Conservation (phyloP, 2,329 filamentous ascomycete genomes). For the Ceratocystis lukuohia region DNA sequence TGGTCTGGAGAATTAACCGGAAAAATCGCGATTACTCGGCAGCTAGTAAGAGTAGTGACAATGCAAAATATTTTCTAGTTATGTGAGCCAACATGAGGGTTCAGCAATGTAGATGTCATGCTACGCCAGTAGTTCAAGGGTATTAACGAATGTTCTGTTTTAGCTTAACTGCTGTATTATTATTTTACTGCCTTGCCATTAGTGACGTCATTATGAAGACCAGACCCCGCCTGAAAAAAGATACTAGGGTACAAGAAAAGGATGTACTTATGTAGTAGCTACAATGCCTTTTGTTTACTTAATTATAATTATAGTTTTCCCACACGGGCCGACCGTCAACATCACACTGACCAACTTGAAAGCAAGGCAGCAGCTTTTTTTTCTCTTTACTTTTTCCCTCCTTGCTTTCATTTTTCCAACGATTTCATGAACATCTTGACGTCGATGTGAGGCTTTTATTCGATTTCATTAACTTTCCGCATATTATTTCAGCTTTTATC, state of each 20-base stretch:
- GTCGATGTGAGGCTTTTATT: neutral
- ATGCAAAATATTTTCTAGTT: neutral
- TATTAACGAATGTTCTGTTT: neutral
- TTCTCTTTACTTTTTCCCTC: neutral
- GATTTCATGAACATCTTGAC: neutral
- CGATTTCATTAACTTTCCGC: neutral
- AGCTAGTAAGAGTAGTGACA: neutral
- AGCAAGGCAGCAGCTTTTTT: neutral
- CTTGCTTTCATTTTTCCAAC: neutral
- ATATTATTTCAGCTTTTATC: neutral
- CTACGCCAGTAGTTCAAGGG: neutral
- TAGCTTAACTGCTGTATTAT: too few relatives aligned
- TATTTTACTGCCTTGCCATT: neutral
- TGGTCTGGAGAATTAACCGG: neutral
- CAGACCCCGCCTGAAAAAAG: neutral
- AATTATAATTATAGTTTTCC: neutral
- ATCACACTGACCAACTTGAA: neutral
- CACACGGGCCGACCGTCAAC: neutral
- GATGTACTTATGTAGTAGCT: neutral
- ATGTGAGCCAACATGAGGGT: neutral
- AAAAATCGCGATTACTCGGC: neutral
- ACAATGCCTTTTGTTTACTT: neutral
- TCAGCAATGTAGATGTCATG: neutral
- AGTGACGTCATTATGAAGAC: neutral
- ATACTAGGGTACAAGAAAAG: neutral